phyloP scores from a whole-genome alignment of 1,284 basidiomycete genomes.

The Naganishia sp. region DNA sequence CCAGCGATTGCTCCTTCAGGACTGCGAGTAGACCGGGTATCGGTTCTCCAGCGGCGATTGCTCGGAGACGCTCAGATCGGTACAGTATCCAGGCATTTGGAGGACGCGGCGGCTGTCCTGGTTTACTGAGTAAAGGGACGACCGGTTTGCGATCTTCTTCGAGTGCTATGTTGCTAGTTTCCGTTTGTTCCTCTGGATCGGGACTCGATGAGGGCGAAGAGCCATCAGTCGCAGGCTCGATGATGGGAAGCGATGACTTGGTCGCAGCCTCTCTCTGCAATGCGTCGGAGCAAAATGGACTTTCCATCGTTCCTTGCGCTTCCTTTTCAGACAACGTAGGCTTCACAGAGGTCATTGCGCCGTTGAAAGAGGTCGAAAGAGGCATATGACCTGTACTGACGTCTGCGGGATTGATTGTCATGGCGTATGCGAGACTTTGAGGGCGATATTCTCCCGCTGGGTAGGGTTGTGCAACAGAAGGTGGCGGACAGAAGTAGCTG shows the following conservation, averaged over 20 bases:
- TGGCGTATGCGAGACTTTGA: slow-evolving; percentile 9
- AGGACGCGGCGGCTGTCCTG: slow-evolving; percentile 65
- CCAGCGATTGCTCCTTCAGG: slow-evolving; percentile 34
- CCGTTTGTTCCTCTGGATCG: background rate
- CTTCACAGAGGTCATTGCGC: background rate
- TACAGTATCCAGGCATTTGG: slow-evolving; percentile 93
- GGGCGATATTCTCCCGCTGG: background rate
- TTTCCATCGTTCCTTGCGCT: background rate
- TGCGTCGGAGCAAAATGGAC: background rate
- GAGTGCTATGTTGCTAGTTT: background rate
- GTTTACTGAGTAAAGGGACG: background rate
- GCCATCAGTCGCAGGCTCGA: no score
- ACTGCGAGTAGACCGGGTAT: slow-evolving; percentile 38
- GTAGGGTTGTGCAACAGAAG: background rate
- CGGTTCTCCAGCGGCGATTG: slow-evolving; percentile 43
- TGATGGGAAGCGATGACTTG: no score
- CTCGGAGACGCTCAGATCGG: slow-evolving; percentile 65
- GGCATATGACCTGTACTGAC: background rate
- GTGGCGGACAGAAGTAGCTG: background rate
- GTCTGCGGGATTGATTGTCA: slow-evolving; percentile 12
- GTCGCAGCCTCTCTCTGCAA: background rate
- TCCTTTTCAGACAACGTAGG: slow-evolving; percentile 2
- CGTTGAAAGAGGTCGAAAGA: no score
- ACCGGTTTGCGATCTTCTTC: background rate
- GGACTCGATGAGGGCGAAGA: no score